Percentiles rank a stretch among this genome's conserved stretches.
Conservation (phyloP, 1,284 basidiomycete species). For the Cryptococcus deneoformans region DNA sequence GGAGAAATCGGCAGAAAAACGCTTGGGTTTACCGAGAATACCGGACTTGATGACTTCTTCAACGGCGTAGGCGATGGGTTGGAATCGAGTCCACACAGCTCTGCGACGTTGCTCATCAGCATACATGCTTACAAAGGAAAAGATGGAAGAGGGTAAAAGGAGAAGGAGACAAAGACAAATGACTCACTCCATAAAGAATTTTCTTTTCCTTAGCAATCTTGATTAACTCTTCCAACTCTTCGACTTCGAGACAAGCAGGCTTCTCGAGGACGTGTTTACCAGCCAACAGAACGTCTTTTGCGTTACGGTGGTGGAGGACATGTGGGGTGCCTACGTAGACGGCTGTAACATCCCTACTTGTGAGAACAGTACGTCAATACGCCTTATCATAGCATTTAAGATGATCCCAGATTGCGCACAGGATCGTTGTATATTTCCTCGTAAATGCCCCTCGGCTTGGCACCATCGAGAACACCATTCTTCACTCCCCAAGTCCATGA, state of each 20-base stretch:
- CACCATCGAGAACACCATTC: too few relatives aligned
- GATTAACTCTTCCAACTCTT: constrained; percentile 59
- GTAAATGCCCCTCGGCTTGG: constrained; percentile 20
- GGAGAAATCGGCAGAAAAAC: constrained; percentile 61
- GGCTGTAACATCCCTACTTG: too few relatives aligned
- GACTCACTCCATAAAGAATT: constrained; percentile 88
- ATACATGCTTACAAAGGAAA: neutral
- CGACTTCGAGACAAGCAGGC: constrained; percentile 53
- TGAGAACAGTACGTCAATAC: too few relatives aligned
- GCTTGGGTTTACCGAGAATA: constrained; percentile 45
- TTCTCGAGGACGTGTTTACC: constrained; percentile 84
- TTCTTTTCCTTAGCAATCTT: constrained; percentile 67
- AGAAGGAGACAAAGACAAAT: too few relatives aligned
- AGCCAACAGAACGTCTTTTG: constrained; percentile 52
- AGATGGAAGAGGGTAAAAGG: neutral
- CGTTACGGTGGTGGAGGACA: constrained; percentile 75
- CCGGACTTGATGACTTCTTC: constrained; percentile 45
- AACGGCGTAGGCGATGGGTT: constrained; percentile 17
- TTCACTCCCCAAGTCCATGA: too few relatives aligned
- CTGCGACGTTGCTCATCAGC: constrained; percentile 10
- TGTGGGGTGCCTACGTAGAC: constrained; percentile 88
- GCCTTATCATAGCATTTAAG: constrained; percentile 57
- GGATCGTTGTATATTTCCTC: constrained; percentile 1
- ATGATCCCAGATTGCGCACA: constrained; percentile 22
- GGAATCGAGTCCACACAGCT: constrained; percentile 46